Base-by-base conservation (phyloP, 1,139 yeast genomes). In the Tardiomyces depauwii region DNA sequence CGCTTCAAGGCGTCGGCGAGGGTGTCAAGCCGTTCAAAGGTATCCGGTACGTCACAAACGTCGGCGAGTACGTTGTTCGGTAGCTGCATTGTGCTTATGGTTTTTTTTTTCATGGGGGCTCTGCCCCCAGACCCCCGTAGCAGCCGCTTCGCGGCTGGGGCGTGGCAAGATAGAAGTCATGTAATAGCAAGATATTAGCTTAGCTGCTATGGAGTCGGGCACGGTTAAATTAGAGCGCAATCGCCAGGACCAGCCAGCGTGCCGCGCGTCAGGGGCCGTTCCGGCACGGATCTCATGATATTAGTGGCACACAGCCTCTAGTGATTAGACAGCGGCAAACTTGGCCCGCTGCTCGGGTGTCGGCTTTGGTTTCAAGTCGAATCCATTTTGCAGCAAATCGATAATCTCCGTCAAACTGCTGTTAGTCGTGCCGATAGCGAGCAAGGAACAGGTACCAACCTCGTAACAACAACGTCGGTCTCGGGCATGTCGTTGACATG, bases 11-110 rank as follows among this genome's bases (percentile, higher is more conserved):
- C 0, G 55, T 77, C 54, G 76, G 77, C 14, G 80, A 77, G 2
- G 70, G 74, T 2, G 80, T 78, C 18, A 82, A 80, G 57, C 95
- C 95, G 0, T 91, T 80, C 69, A 91, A 89, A 61, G 97, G 98
- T 1, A 96, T 89, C 25, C 84, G 89, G 58, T 89, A 89, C 59
- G 67, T 76, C 12, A 80, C 96, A 4, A 66, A 67, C 45, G 72
- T 85, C 0, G 87, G 83, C 0, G 79, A 81, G 48, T 78, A 68
- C 57, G 65, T 78, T 19, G 67, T 80, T 18, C 63, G 82, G 48
- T 66, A 55, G 51, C 33, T 14, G 3, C n/a, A 16, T 39, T 33
- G 32, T 27, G n/a, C 43, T 2, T 14, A 2, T n/a, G n/a, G n/a
- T 30, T 33, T 36, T 2, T 25, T 18, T 16, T 25, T 25, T 13